Base-by-base conservation (phyloP, 1,284 basidiomycete species). In the Wallemia ichthyophaga region DNA sequence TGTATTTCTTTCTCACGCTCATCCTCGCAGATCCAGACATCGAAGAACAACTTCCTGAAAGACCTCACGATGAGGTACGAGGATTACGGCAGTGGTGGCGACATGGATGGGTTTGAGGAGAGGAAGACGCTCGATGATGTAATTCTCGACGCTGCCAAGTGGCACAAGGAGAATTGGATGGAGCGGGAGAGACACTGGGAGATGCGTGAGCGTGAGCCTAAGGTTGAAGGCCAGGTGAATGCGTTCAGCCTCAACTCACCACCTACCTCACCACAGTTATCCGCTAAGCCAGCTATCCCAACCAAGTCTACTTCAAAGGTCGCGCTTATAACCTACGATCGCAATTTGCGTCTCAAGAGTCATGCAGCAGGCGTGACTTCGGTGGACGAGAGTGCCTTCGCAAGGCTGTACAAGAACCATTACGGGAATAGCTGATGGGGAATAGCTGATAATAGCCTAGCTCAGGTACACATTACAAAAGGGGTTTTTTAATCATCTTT, bases 1-100 rank as follows among this genome's bases (percentile, higher is more conserved):
- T 31, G 28, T 7, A 31, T 31, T 7, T 31, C 58, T 76, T 80
- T 2, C 82, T 86, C 64, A 71, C 80, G 0, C 72, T 74, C 2
- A 82, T n/a, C 80, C 19, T 78, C 96, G 70, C 95, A 96, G 71
- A 81, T 96, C 11, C 88, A 91, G 70, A 98, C 94, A 0, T 84
- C 83, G 17, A 82, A 82, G 62, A 92, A 92, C 64, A 98, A 96
- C 69, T 96, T 95, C 68, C 75, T 98, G 1, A 75, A 77, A 1
- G 83, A 83, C 58, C 75, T 98, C 31, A 81, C 73, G 64, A 79
- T 96, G 48, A 79, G 89, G 15, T 81, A 78, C 1, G 92, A 98
- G 69, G 77, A 84, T 61, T 78, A 92, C 62, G 81, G 86, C 62
- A 86, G 89, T 64, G 58, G 57, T 24, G 68, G 73, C 23, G 71